Percentiles rank a stretch among this genome's conserved stretches.
Evolutionary conservation across 2,329 filamentous ascomycete species (phyloP).

Genomic region (Ceratocystis diversiconidia): DNA sequence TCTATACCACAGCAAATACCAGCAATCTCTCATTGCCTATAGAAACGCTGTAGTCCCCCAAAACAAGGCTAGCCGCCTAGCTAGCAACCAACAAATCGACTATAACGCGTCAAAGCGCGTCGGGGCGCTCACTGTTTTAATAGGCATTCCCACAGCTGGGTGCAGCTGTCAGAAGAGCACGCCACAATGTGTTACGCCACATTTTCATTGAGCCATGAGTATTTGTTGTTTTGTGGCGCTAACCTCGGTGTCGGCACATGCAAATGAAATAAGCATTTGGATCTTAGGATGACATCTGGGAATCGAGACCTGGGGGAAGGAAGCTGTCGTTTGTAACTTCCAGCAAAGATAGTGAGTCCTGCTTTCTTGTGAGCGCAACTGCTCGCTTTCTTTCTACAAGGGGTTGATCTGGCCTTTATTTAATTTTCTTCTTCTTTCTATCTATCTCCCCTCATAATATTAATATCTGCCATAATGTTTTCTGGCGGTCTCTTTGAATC

Average conservation of each 20-base stretch:
- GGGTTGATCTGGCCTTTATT: not conserved
- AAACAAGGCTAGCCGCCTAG: constrained; percentile 3
- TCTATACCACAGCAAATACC: too few species aligned
- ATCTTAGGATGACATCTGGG: not conserved
- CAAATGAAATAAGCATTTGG: constrained; percentile 1
- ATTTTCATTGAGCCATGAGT: not conserved
- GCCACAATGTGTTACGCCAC: not conserved
- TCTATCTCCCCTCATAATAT: not conserved
- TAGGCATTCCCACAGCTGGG: not conserved
- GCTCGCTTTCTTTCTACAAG: not conserved
- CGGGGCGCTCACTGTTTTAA: not conserved
- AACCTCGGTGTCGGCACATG: constrained; percentile 18
- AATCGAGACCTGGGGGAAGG: not conserved
- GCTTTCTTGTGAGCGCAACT: not conserved
- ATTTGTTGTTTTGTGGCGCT: constrained; percentile 8
- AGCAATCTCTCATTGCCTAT: too few species aligned
- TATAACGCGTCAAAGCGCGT: constrained; percentile 4
- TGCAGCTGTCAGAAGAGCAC: not conserved
- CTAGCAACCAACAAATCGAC: not conserved
- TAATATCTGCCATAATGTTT: constrained; percentile 13
- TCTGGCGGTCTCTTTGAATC: constrained; percentile 16
- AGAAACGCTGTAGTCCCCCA: not conserved
- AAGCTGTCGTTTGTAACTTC: not conserved
- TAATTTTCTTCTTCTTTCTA: not conserved
- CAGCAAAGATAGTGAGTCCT: too few species aligned